Base-by-base conservation (phyloP, 2,329 filamentous ascomycete species). In the Aphanoascus verrucosus region DNA sequence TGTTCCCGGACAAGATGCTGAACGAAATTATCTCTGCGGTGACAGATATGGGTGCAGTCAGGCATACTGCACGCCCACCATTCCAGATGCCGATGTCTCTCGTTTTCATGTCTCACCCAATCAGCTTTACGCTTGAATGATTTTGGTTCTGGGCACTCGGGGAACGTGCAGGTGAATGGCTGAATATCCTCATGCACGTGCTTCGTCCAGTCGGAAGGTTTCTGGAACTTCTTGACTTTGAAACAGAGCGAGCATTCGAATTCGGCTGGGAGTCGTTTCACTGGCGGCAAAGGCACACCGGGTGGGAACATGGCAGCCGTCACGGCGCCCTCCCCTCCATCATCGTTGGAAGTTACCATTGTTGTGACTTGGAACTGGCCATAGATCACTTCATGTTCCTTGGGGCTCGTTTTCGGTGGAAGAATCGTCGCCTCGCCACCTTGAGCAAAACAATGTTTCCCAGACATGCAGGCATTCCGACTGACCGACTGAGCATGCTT, bases 141-240 rank as follows among this genome's bases (percentile, higher is more conserved):
- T 69, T 94, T 94, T 15, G 86, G 83, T 46, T 94, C 88, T 7
- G 80, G 79, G 65, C 90, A 95, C 49, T 81, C 77, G 1, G 85
- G 82, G 73, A 91, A 95, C 0, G 89, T 95, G 69, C 90, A 96
- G 2, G 88, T 94, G 61, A 95, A 95, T 0, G 90, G 90, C 65
- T 93, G 86, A 0, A 95, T 82, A 65, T 96, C 90, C 69, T 95
- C 90, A 61, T 94, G 88, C 0, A 96, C 87, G 64, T 96, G 90
- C 67, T 96, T 95, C 1, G 89, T 94, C 90, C 90, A 96, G 68
- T 96, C 90, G 0, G 89, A 95, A 14, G 89, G 90, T 67, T 95
- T 95, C 61, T 84, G 81, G 61, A 93, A 89, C 62, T 83, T 88
- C 74, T 93, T 94, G 50, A 83, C 78, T 60, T 84, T 81, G 72